Base-by-base conservation (phyloP, 2,329 filamentous ascomycete genomes). In the Claviceps capensis region DNA sequence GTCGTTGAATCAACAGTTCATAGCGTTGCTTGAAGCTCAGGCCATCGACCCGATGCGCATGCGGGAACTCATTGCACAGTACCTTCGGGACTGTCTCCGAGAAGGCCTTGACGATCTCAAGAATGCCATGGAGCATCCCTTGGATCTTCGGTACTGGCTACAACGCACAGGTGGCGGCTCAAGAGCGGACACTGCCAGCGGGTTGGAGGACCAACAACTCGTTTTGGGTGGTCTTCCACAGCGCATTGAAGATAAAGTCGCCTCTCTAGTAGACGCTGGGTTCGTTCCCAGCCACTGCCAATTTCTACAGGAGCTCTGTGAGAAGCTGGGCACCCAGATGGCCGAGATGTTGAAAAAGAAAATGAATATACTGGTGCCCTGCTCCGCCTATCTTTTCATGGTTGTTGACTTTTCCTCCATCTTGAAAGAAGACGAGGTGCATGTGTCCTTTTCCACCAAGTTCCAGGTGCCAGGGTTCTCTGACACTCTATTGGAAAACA, bases 371-470 rank as follows among this genome's bases (percentile, higher is more conserved):
- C 74, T 70, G 1, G 67, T 88, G 0, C 73, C 75, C 0, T 72
- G 74, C 7, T 85, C 84, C 0, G 78, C 83, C 0, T 81, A 79
- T 46, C 67, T 81, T 0, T 78, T 75, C 54, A 88, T 88, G 67
- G 74, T 86, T 0, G 76, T 83, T 0, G 86, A 91, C 62, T 86
- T 86, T 23, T 67, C 67, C 0, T 75, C 74, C 0, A 67, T 78
- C 0, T 62, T 91, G 0, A 66, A 76, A 48, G 81, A 84, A 41
- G 78, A 77, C 1, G 81, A 90, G 57, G 72, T 89, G 0, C 82
- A 86, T 40, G 59, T 90, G 0, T 73, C 77, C 0, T 88, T 89
- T 56, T 85, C 83, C 0, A 70, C 69, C n/a, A 73, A 75, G n/a
- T 85, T 87, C 54, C 70, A 78, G 1, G 64, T 68, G 0, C 76